Conservation (phyloP, 192 early-diverging fungal genomes). For the Entomortierella parvispora region DNA sequence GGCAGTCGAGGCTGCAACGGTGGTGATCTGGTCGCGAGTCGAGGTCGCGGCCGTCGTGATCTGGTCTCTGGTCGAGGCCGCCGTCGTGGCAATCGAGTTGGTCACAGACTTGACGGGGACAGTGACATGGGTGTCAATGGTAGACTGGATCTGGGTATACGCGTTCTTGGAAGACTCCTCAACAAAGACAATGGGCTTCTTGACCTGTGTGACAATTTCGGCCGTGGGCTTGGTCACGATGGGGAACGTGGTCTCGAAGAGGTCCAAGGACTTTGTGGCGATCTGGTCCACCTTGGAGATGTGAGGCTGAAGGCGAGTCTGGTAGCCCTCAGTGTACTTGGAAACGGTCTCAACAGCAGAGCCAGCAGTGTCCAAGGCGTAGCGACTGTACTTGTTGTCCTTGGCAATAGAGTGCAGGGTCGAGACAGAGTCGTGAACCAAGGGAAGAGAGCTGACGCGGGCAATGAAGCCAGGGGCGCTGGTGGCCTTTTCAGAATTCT, state of each 20-base stretch:
- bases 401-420: conserved; percentile 52
- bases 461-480: conserved; percentile 23
- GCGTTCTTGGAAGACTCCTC: conserved; percentile 50
- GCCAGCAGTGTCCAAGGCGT: conserved; percentile 32
- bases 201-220: conserved; percentile 68
- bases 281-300: conserved; percentile 65
- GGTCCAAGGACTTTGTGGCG: conserved; percentile 69
- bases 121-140: conserved; percentile 58
- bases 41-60: conserved; percentile 18
- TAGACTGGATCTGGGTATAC: conserved; percentile 56
- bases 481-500: conserved; percentile 1
- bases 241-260: conserved; percentile 70
- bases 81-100: conserved; percentile 15
- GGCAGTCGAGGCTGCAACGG: conserved; percentile 38
- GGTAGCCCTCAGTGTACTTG: conserved; percentile 54
- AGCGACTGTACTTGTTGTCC: conserved; percentile 43
- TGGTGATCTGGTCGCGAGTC: neutral
- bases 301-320: conserved; percentile 59
- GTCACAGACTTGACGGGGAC: conserved; percentile 67
- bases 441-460: conserved; percentile 29
- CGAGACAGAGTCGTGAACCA: conserved; percentile 30
- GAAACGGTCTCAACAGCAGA: conserved; percentile 27
- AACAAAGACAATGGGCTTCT: conserved; percentile 49
- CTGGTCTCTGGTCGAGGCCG: conserved; percentile 24
- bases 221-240: conserved; percentile 67